phyloP scores from a whole-genome alignment of 2,329 filamentous ascomycete species.

The Colletotrichum siamense region DNA sequence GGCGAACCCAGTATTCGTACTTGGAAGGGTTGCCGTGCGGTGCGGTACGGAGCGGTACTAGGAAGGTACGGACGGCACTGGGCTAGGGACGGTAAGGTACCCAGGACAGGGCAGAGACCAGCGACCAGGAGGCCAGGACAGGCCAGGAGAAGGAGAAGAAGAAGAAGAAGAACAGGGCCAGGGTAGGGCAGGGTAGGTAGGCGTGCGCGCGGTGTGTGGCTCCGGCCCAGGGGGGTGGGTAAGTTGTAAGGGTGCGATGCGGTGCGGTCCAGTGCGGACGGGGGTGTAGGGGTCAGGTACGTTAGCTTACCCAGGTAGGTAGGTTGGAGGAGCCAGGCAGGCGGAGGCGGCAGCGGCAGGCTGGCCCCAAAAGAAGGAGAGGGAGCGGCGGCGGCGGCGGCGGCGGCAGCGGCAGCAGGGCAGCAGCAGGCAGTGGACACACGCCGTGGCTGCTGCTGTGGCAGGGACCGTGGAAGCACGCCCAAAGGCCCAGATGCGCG shows the following conservation, averaged over 20 bases:
- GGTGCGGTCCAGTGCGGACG: background rate
- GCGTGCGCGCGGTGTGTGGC: background rate
- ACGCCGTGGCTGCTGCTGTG: background rate
- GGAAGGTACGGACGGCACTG: background rate
- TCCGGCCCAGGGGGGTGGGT: background rate
- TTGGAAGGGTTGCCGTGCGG: slow-evolving; percentile 13
- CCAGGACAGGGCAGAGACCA: background rate
- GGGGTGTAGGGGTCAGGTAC: background rate
- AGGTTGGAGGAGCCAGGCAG: background rate
- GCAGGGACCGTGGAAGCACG: background rate
- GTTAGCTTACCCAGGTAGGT: background rate
- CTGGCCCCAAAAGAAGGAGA: background rate
- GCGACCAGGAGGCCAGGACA: background rate
- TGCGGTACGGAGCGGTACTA: slow-evolving; percentile 18
- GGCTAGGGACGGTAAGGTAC: background rate
- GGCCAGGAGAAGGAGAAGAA: background rate
- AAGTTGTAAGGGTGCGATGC: background rate
- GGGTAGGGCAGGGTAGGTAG: background rate
- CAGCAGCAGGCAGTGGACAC: background rate
- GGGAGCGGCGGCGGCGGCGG: background rate
- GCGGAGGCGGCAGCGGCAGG: background rate
- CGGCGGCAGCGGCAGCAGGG: background rate
- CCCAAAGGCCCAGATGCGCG: background rate
- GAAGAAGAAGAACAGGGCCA: background rate
- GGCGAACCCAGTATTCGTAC: background rate